phyloP scores from a whole-genome alignment of 805 yeast species.

The Pichia californica region DNA sequence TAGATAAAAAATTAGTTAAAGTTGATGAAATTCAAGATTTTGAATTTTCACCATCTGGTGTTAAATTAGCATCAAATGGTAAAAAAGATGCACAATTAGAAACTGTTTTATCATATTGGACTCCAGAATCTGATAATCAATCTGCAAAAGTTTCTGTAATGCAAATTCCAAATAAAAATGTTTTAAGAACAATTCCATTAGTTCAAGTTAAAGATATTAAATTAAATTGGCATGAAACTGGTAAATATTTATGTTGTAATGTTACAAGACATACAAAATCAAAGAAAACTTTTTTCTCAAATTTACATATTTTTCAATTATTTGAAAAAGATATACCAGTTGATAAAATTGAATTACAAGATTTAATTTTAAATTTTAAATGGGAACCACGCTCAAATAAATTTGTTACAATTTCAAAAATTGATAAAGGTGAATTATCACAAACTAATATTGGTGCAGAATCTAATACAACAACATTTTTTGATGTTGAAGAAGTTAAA shows the following conservation, averaged over 20 bases:
- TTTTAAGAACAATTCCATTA: constrained; percentile 84
- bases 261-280: constrained; percentile 97
- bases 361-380: constrained; percentile 77
- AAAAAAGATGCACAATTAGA: constrained; percentile 45
- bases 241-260: constrained; percentile 80
- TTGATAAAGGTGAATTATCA: constrained; percentile 33
- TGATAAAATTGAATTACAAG: constrained; percentile 88
- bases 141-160: constrained; percentile 90
- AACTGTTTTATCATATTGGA: constrained; percentile 85
- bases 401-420: constrained; percentile 69
- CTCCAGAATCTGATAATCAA: constrained; percentile 86
- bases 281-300: constrained; percentile 84
- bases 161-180: constrained; percentile 77
- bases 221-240: constrained; percentile 90
- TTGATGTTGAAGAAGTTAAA: constrained; percentile 60
- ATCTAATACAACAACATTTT: constrained; percentile 65
- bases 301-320: constrained; percentile 84
- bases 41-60: constrained; percentile 91
- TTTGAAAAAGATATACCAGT: constrained; percentile 89
- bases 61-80: constrained; percentile 48
- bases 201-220: constrained; percentile 91
- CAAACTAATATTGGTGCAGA: constrained; percentile 57
- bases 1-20: constrained; percentile 81
- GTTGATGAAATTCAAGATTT: constrained; percentile 83
- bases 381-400: constrained; percentile 96